Evolutionary conservation across 2,329 filamentous ascomycete species (phyloP).

Genomic region (Cercospora janseana): DNA sequence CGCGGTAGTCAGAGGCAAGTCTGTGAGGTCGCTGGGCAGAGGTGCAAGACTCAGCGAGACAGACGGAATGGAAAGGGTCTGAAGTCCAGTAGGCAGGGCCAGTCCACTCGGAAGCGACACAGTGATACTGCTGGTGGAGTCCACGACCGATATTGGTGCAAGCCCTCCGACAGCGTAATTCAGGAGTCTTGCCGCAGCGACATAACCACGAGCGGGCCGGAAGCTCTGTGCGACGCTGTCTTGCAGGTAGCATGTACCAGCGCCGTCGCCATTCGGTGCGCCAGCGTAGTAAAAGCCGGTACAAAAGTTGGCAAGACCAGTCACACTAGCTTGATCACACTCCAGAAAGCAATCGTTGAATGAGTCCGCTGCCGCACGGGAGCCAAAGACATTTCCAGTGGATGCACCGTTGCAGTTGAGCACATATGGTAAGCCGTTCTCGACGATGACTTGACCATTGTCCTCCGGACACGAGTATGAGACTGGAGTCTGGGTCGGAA

Average conservation of each 20-base stretch:
- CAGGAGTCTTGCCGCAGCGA: slow-evolving; percentile 25
- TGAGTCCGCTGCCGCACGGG: slow-evolving; percentile 10
- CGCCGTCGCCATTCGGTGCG: slow-evolving; percentile 18
- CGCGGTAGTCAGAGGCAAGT: slow-evolving; percentile 1
- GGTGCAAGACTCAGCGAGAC: slow-evolving; percentile 10
- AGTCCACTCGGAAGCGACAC: slow-evolving; percentile 12
- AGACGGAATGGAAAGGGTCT: slow-evolving; percentile 10
- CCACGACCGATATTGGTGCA: neutral
- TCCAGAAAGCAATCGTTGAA: slow-evolving; percentile 31
- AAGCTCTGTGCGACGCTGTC: slow-evolving; percentile 25
- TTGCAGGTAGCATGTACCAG: slow-evolving; percentile 29
- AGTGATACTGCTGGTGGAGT: slow-evolving; percentile 1
- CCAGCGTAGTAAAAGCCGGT: slow-evolving; percentile 29
- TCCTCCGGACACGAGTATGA: slow-evolving; percentile 22
- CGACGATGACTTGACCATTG: slow-evolving; percentile 23
- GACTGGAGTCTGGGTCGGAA: slow-evolving; percentile 23
- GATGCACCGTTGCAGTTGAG: slow-evolving; percentile 24
- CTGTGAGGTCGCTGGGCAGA: slow-evolving; percentile 3
- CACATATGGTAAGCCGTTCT: slow-evolving; percentile 27
- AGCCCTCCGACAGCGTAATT: slow-evolving; percentile 25
- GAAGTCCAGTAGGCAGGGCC: slow-evolving; percentile 12
- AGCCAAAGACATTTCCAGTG: slow-evolving; percentile 20
- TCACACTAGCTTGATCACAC: slow-evolving; percentile 23
- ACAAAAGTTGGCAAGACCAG: slow-evolving; percentile 25
- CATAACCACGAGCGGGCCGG: slow-evolving; percentile 11